These are phyloP conservation scores for Talaromyces nanjingensis DNA, from an alignment of 495 filamentous ascomycete species.

Conservation along the genomic window DNA sequence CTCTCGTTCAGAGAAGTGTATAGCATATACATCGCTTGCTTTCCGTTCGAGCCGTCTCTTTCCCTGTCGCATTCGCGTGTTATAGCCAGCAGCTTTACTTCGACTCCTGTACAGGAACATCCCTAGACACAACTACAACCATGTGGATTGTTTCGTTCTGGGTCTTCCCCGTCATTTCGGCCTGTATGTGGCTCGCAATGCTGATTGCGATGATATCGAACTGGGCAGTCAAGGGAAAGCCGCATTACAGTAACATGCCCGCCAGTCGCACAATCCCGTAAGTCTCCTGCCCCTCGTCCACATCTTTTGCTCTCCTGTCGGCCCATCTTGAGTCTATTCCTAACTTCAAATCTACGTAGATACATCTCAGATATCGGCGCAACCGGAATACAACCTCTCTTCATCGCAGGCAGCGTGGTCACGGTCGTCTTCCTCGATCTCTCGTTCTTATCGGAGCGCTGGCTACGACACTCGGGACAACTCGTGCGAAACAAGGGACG, in stretches of 20 bases:
- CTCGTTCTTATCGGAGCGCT: slow-evolving; percentile 72
- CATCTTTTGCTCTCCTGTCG: neutral
- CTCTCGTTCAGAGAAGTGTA: neutral
- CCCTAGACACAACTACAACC: slow-evolving; percentile 8
- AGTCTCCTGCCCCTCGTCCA: slow-evolving; percentile 15
- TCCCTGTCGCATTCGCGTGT: neutral
- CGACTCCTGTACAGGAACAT: neutral
- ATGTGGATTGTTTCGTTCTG: slow-evolving; percentile 56
- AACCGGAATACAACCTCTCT: slow-evolving; percentile 69
- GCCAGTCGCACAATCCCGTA: slow-evolving; percentile 65
- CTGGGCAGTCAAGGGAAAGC: slow-evolving; percentile 58
- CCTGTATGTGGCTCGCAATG: slow-evolving; percentile 70
- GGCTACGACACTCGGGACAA: slow-evolving; percentile 69
- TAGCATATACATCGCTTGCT: neutral
- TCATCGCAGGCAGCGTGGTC: slow-evolving; percentile 71
- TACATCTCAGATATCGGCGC: slow-evolving; percentile 80
- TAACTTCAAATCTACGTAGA: slow-evolving; percentile 12
- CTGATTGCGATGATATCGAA: slow-evolving; percentile 60
- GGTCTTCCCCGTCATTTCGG: slow-evolving; percentile 76
- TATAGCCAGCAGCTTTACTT: neutral
- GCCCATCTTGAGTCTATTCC: neutral
- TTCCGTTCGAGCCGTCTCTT: neutral
- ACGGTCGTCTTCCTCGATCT: slow-evolving; percentile 82
- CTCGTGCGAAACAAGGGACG: slow-evolving; percentile 61
- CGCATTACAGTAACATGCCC: slow-evolving; percentile 63